Evolutionary conservation across 2,329 filamentous ascomycete species (phyloP), one percentile per base, ranked within the genome.

Genomic region (Arthrinium puccinioides): DNA sequence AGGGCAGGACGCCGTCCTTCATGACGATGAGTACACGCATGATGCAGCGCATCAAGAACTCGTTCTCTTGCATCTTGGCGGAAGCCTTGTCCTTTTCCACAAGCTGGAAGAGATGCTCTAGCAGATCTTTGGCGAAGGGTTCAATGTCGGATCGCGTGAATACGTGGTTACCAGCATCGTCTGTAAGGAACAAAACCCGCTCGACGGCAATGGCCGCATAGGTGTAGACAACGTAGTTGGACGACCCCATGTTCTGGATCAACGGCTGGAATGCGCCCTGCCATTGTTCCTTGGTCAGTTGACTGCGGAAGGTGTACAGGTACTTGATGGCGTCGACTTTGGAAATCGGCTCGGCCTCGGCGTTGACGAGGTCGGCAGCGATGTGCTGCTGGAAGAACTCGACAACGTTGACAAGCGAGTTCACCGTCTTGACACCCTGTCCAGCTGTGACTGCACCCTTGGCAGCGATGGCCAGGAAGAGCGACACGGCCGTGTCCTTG

Each of bases 291-390:
- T 87, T 87, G 14, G 87, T 90, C 43, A 98, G 74, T 55, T 96
- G 88, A 57, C 88, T 95, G 52, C 92, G 84, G 78, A 98, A 98
- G 30, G 84, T 87, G 69, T 98, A 95, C 26, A 98, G 75, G 58
- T 89, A 98, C 61, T 97, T 98, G 71, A 98, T 95, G 14, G 90
- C 90, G 60, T 97, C 92, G 13, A 98, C 90, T 67, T 95, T 94
- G 50, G 95, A 73, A 42, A 98, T 89, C 8, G 88, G 84, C 50
- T 94, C 77, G 1, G 84, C 76, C 3, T 72, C 74, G 21, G 74
- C 69, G n/a, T 75, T 72, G 43, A 94, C 70, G 27, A 98, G 70
- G 59, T 98, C 92, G n/a, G 79, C 74, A 9, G 90, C 90, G 52
- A 98, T 84, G 58, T 97, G 78, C 44, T 84, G 85, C 57, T 94